Evolutionary conservation across 164 flowering plant species (phyloP), one percentile per base, ranked within the genome.

Genomic region (Piper longum): DNA sequence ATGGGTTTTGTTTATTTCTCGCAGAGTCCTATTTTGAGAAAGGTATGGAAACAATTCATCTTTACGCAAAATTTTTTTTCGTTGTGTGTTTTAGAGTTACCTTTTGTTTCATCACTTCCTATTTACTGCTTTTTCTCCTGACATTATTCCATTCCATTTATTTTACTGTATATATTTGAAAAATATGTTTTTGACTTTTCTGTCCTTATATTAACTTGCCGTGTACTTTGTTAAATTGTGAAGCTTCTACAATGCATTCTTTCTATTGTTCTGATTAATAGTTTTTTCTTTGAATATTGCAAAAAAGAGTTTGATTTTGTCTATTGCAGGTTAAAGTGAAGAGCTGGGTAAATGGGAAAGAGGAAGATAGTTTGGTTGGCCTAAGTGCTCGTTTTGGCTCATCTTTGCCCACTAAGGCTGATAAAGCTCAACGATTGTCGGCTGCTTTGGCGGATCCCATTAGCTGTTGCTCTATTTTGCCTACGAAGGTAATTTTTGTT

Each of bases 341-440:
- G 73, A 85, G 59, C 36, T 91, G 98, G 98, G 81, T 79, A 48
- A 60, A 85, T 71, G 89, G 85, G 45, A 61, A 4, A 18, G 76
- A 84, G 75, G 75, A 68, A 36, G 74, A 81, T 60, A 69, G 66
- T 62, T 18, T 82, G 5, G 74, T 60, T 52, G 98, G 93, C 16
- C 45, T 83, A 64, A 78, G 74, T 75, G 98, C 96, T 59, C 70
- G 75, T 56, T 91, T 91, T 81, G 98, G 98, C 62, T 60, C 83
- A 65, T 14, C 60, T 39, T 69, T 86, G 76, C 95, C 96, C 61
- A 26, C 75, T 60, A 56, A 74, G n/a, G 75, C 72, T 48, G 59
- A 75, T 54, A 39, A 83, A 52, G 69, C 65, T 71, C 67, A 14
- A 6, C 81, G 64, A 72, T 57, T 68, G 54, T 68, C 88, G 61